Conservation (phyloP, 345 rosid genomes). For the Citrus reticulata region DNA sequence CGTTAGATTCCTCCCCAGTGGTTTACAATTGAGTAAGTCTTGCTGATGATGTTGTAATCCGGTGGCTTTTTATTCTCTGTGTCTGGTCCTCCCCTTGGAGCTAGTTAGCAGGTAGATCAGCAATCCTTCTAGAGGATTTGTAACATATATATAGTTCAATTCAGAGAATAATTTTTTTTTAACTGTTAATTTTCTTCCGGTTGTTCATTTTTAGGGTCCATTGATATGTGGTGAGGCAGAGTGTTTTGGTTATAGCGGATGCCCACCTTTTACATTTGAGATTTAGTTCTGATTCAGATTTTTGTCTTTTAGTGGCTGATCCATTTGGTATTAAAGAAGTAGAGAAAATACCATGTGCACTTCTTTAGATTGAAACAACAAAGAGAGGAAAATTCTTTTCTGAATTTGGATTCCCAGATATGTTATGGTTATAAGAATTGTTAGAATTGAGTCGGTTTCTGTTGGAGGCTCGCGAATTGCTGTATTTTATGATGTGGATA, state of each 20-base stretch:
- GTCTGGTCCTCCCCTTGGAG: constrained; percentile 17
- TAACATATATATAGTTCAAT: constrained; percentile 61
- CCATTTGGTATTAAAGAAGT: constrained; percentile 16
- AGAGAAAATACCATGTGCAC: constrained; percentile 22
- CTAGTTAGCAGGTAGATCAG: constrained; percentile 47
- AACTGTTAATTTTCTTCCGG: neutral
- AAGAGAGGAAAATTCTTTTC: neutral
- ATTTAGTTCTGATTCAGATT: constrained; percentile 33
- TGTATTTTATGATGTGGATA: neutral
- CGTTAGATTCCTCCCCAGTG: constrained; percentile 58
- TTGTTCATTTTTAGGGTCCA: constrained; percentile 35
- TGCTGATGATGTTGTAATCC: constrained; percentile 15
- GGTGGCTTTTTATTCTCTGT: constrained; percentile 25
- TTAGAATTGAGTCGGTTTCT: neutral
- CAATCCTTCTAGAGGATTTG: constrained; percentile 55
- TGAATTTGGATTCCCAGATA: neutral
- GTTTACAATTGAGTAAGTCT: constrained; percentile 29
- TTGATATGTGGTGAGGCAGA: constrained; percentile 44
- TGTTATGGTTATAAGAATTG: neutral
- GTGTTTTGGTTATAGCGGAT: constrained; percentile 53
- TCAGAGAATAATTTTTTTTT: constrained; percentile 42
- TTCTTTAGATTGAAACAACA: constrained; percentile 13
- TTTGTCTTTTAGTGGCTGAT: constrained; percentile 20
- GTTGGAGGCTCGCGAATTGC: too few relatives aligned
- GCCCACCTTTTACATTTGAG: constrained; percentile 44